A percentile compares a stretch with the other conserved stretches of the same genome.
Conservation (phyloP, 129 eudicot genomes). For the Tagetes patula region DNA sequence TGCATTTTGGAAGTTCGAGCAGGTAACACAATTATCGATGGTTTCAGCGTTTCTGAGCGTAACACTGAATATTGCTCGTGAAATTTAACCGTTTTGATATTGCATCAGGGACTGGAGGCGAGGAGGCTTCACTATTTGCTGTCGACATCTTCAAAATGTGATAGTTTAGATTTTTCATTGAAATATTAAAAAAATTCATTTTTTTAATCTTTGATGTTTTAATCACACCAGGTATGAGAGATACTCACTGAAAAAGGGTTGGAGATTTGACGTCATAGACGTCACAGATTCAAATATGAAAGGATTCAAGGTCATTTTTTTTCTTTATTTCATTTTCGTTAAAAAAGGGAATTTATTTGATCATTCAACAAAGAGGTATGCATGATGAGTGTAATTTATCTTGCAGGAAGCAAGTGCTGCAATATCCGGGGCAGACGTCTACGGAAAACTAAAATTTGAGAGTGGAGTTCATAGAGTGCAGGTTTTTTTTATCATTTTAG, state of each 20-base stretch:
- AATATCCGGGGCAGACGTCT: conserved; percentile 84
- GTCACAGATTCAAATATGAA: conserved; percentile 78
- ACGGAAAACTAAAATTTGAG: conserved; percentile 95
- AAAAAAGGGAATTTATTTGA: background rate
- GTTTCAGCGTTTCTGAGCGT: background rate
- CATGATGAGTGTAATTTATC: conserved; percentile 11
- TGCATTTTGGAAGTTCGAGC: conserved; percentile 98
- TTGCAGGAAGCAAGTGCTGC: conserved; percentile 94
- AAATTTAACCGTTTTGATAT: background rate
- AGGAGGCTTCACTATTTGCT: conserved; percentile 95
- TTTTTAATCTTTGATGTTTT: conserved; percentile 21
- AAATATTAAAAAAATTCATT: background rate
- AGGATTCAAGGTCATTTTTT: conserved; percentile 71
- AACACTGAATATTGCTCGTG: background rate
- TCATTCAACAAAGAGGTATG: background rate
- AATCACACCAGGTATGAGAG: conserved; percentile 71
- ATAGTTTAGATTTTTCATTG: conserved; percentile 12
- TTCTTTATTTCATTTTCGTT: background rate
- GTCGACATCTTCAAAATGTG: conserved; percentile 95
- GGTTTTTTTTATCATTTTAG: conserved; percentile 37
- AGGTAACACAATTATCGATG: conserved; percentile 39
- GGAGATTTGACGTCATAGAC: conserved; percentile 91
- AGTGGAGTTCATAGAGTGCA: conserved; percentile 99
- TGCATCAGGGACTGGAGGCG: conserved; percentile 91
- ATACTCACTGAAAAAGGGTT: conserved; percentile 76